These are phyloP conservation scores for Penicillium tannophilum DNA, from an alignment of 495 filamentous ascomycete genomes.

Conservation along the genomic window DNA sequence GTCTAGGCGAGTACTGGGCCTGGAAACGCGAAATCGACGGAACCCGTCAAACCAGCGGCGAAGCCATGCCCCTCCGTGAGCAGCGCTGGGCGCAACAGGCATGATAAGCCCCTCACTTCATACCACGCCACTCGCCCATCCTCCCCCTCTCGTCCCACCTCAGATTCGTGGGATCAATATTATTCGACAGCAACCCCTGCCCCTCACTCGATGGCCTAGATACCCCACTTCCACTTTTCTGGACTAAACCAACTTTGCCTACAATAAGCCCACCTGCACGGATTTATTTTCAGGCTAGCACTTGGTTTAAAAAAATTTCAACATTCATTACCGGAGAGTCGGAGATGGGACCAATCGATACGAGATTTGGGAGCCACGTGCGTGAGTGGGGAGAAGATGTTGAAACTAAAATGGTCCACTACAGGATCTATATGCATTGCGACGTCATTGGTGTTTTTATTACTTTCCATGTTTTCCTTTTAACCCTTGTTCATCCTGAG, in stretches of 20 bases:
- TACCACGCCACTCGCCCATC: neutral
- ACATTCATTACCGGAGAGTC: neutral
- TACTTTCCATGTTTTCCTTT: neutral
- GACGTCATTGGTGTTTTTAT: conserved; percentile 13
- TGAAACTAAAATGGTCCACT: neutral
- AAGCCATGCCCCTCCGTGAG: conserved; percentile 74
- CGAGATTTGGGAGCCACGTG: conserved; percentile 13
- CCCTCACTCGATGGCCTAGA: neutral
- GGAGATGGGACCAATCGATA: conserved; percentile 11
- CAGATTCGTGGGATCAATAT: neutral
- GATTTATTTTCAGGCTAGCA: conserved; percentile 21
- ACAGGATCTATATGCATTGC: conserved; percentile 5
- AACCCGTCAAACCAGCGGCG: conserved; percentile 53
- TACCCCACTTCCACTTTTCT: conserved; percentile 6
- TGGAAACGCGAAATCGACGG: conserved; percentile 79
- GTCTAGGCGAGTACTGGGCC: conserved; percentile 93
- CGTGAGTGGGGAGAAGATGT: conserved; percentile 2
- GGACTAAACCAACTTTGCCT: conserved; percentile 2
- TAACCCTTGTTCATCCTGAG: neutral
- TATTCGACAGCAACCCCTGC: neutral
- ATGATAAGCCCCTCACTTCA: conserved; percentile 13
- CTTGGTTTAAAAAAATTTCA: conserved; percentile 2
- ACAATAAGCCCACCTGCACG: neutral
- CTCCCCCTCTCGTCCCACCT: neutral
- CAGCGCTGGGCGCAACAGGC: conserved; percentile 73